These are phyloP conservation scores for Backusella mclennaniae DNA, from an alignment of 192 early-diverging fungal genomes.

Conservation along the genomic window DNA sequence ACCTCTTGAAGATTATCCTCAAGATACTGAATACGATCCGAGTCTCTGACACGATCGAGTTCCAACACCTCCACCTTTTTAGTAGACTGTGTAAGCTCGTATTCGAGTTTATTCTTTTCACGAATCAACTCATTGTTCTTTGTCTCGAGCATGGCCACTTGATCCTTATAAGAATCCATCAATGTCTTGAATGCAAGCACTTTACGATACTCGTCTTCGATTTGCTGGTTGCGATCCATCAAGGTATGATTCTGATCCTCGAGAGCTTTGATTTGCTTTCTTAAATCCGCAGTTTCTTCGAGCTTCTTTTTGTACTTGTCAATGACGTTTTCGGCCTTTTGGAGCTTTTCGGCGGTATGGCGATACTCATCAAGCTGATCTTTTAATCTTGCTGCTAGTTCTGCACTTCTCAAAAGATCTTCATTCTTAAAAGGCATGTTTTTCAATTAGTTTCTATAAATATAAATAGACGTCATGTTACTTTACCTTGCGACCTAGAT, in stretches of 20 bases:
- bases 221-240: constrained; percentile 65
- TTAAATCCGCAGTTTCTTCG: constrained; percentile 82
- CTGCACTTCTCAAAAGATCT: constrained; percentile 60
- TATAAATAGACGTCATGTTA: neutral
- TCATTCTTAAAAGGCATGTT: constrained; percentile 31
- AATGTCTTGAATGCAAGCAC: constrained; percentile 71
- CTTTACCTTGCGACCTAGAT: constrained; percentile 60
- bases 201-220: constrained; percentile 90
- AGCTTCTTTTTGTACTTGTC: constrained; percentile 97
- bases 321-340: constrained; percentile 91
- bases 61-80: constrained; percentile 64
- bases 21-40: constrained; percentile 73
- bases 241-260: constrained; percentile 77
- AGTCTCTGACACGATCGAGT: constrained; percentile 60
- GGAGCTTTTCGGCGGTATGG: constrained; percentile 86
- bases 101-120: constrained; percentile 71
- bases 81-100: constrained; percentile 61
- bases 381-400: constrained; percentile 69
- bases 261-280: constrained; percentile 72
- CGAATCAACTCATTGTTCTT: constrained; percentile 64
- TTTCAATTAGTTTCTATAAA: neutral
- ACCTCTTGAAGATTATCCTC: constrained; percentile 82
- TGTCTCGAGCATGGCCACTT: constrained; percentile 71
- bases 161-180: constrained; percentile 89
- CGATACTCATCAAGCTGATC: constrained; percentile 93